Percentiles rank a stretch among this genome's conserved stretches.
These are phyloP conservation scores for Metschnikowia proteae DNA, from an alignment of 805 yeast species.

Conservation along the genomic window DNA sequence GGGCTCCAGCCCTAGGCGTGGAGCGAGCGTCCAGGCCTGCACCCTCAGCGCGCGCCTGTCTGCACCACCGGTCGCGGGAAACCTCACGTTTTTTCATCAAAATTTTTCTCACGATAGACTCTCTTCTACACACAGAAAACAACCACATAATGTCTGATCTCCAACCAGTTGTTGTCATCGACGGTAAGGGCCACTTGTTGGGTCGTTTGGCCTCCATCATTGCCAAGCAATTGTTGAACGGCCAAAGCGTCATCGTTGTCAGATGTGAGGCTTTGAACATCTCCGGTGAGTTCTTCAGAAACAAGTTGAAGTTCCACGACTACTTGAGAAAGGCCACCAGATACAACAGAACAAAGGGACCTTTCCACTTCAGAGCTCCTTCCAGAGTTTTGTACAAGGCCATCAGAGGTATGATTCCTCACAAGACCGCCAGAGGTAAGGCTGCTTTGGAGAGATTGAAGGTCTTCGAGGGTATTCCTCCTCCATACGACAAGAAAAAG, in stretches of 20 bases:
- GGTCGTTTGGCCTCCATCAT: conserved; percentile 99
- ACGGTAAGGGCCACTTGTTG: conserved; percentile 99
- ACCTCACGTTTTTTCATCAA: conserved; percentile 13
- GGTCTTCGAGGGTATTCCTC: conserved; percentile 99
- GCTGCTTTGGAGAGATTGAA: conserved; percentile 99
- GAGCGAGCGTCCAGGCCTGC: conserved; percentile 1
- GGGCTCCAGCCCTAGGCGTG: conserved; percentile 13
- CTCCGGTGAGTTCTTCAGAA: conserved; percentile 99
- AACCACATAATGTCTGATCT: conserved; percentile 62
- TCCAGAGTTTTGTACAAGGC: conserved; percentile 99
- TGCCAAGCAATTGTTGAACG: conserved; percentile 97
- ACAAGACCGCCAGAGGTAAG: conserved; percentile 99
- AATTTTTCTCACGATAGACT: conserved; percentile 12
- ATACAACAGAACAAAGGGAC: conserved; percentile 98
- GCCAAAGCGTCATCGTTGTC: conserved; percentile 96
- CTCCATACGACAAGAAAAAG: conserved; percentile 99
- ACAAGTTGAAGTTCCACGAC: conserved; percentile 99
- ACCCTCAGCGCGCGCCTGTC: conserved; percentile 2
- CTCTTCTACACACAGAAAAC: conserved; percentile 10
- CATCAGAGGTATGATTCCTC: conserved; percentile 98
- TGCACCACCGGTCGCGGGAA: conserved; percentile 10
- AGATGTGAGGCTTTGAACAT: conserved; percentile 98
- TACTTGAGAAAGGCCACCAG: conserved; percentile 99
- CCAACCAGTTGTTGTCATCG: conserved; percentile 97
- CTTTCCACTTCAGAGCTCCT: conserved; percentile 99